Conservation (phyloP, 164 flowering plant genomes). For the Stephania cephalantha region DNA sequence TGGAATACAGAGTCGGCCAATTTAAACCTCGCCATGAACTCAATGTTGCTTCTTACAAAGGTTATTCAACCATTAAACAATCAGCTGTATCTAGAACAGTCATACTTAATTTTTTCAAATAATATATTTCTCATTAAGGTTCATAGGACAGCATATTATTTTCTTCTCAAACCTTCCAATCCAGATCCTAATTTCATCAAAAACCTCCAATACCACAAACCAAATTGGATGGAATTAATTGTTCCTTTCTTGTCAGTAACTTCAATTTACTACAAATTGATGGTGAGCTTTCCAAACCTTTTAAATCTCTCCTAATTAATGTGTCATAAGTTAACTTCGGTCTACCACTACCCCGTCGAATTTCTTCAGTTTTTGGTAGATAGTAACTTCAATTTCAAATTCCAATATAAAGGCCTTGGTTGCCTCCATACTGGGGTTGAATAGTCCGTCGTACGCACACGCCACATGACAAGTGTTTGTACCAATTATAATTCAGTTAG, state of each 20-base stretch:
- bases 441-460: neutral
- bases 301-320: too few relatives aligned
- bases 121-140: neutral
- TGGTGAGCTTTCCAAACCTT: too few relatives aligned
- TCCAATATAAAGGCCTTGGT: neutral
- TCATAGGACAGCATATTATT: neutral
- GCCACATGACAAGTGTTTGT: neutral
- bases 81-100: neutral
- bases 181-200: neutral
- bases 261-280: neutral
- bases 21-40: too few relatives aligned
- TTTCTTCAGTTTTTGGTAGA: too few relatives aligned
- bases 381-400: neutral
- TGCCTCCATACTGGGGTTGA: neutral
- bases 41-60: too few relatives aligned
- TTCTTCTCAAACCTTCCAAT: neutral
- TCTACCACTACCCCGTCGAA: too few relatives aligned
- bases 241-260: neutral
- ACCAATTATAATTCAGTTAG: too few relatives aligned
- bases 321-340: too few relatives aligned
- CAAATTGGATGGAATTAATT: slow-evolving; percentile 2
- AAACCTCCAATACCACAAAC: neutral
- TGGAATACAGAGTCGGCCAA: too few relatives aligned
- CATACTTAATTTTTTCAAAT: neutral
- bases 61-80: too few relatives aligned